phyloP scores from a whole-genome alignment of 2,329 filamentous ascomycete species.

The Lasiodiplodia sp. region DNA sequence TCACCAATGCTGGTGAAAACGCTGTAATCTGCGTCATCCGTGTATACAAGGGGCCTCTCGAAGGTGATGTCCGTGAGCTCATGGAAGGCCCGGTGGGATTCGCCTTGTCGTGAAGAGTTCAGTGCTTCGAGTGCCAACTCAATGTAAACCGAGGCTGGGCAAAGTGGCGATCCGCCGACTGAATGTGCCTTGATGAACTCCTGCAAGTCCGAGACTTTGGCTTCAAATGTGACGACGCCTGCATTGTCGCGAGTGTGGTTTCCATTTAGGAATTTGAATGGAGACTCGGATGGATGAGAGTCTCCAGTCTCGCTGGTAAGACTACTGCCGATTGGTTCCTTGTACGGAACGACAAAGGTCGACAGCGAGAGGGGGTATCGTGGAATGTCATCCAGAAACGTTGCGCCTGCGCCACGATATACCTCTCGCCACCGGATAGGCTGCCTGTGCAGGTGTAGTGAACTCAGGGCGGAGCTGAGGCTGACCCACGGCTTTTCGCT shows the following conservation, averaged over 20 bases:
- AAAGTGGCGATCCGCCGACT: slow-evolving; percentile 26
- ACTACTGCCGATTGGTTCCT: not conserved
- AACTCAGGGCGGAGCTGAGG: not conserved
- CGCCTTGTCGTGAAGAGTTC: not conserved
- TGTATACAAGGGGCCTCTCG: slow-evolving; percentile 25
- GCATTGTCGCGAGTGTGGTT: not conserved
- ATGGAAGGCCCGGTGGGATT: not conserved
- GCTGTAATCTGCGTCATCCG: not conserved
- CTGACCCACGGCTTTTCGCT: not conserved
- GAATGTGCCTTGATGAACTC: slow-evolving; percentile 29
- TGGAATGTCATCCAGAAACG: slow-evolving; percentile 5
- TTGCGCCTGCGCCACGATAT: not conserved
- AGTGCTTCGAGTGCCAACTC: slow-evolving; percentile 23
- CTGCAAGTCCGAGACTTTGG: not conserved
- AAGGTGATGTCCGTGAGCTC: slow-evolving; percentile 18
- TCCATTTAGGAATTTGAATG: slow-evolving; percentile 4
- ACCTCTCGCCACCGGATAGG: not conserved
- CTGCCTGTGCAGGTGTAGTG: not conserved
- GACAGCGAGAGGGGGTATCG: slow-evolving; percentile 20
- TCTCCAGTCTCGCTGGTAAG: not conserved
- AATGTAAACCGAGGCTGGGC: slow-evolving; percentile 28
- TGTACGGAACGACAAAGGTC: slow-evolving; percentile 14
- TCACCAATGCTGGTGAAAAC: not conserved
- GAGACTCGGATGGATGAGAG: not conserved
- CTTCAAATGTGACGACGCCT: not conserved